Evolutionary conservation across 331 rosid species (phyloP).

Genomic region (Prunus yedoensis): DNA sequence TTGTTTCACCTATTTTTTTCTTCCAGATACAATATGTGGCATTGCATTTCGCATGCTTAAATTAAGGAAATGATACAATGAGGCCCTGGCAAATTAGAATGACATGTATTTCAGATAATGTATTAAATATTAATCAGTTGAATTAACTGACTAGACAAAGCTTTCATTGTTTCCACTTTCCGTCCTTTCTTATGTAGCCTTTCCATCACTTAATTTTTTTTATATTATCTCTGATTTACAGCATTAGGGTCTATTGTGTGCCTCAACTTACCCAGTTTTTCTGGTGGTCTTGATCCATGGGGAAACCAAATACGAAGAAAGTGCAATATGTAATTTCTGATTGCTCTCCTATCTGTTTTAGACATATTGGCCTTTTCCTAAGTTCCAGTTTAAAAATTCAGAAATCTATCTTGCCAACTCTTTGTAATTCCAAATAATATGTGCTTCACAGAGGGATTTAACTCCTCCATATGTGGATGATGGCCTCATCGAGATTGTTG

Average conservation of each 20-base stretch:
- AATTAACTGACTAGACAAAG: background rate
- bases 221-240: conserved; percentile 35
- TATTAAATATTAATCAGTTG: background rate
- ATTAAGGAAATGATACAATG: background rate
- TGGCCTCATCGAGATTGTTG: conserved; percentile 88
- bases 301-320: conserved; percentile 67
- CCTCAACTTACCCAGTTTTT: conserved; percentile 92
- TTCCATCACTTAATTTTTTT: background rate
- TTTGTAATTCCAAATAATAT: background rate
- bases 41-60: background rate
- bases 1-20: conserved; percentile 1
- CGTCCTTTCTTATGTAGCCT: conserved; percentile 8
- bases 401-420: background rate
- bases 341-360: conserved; percentile 6
- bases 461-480: conserved; percentile 87
- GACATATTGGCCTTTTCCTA: background rate
- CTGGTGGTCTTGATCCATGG: conserved; percentile 97
- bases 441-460: conserved; percentile 60
- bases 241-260: conserved; percentile 79
- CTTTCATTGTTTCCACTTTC: background rate
- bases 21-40: background rate
- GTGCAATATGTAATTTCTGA: conserved; percentile 50
- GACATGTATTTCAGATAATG: background rate
- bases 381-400: background rate
- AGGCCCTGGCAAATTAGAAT: background rate